These are phyloP conservation scores for Heliocybe sulcata DNA, from an alignment of 1,284 basidiomycete genomes.

Conservation along the genomic window DNA sequence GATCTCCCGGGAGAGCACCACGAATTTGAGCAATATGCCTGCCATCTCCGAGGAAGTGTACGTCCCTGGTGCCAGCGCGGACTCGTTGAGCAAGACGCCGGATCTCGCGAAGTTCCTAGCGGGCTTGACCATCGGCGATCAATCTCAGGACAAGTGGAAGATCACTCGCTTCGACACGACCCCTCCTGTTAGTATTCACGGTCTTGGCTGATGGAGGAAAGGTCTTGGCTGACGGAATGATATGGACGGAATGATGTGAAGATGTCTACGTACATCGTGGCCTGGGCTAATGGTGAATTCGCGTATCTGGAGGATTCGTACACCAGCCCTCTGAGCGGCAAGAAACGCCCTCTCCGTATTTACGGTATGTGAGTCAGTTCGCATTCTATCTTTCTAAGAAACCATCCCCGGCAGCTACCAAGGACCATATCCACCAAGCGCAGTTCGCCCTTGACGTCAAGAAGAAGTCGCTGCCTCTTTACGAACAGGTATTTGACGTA, in stretches of 20 bases:
- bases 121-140: conserved; percentile 15
- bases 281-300: conserved; percentile 86
- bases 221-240: neutral
- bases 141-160: conserved; percentile 57
- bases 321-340: conserved; percentile 76
- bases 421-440: conserved; percentile 79
- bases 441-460: conserved; percentile 88
- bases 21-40: conserved; percentile 86
- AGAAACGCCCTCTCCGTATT: conserved; percentile 77
- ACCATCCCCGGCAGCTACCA: conserved; percentile 53
- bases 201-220: neutral
- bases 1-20: conserved; percentile 75
- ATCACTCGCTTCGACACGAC: conserved; percentile 75
- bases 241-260: too few relatives aligned
- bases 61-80: conserved; percentile 2
- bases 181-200: conserved; percentile 36
- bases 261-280: conserved; percentile 91
- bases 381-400: neutral
- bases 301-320: conserved; percentile 71
- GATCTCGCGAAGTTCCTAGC: conserved; percentile 1
- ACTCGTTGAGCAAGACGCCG: neutral
- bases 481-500: conserved; percentile 89
- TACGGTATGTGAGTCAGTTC: conserved; percentile 44
- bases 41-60: conserved; percentile 48
- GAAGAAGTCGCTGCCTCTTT: conserved; percentile 81